Percentiles rank a stretch among this genome's conserved stretches.
These are phyloP conservation scores for Taiozyma sp. DNA, from an alignment of 1,139 yeast genomes.

Conservation along the genomic window DNA sequence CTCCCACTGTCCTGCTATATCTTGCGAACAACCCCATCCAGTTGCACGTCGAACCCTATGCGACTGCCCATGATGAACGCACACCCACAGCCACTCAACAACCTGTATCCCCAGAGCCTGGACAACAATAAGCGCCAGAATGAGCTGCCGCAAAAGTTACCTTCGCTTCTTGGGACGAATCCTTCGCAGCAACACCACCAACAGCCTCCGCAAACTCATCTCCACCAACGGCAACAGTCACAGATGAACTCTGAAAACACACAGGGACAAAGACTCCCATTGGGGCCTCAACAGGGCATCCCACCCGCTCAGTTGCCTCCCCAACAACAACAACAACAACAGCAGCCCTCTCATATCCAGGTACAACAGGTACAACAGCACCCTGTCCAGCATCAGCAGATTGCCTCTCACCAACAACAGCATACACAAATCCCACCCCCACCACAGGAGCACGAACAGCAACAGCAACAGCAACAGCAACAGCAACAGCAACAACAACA, in stretches of 20 bases:
- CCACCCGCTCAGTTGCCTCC: background rate
- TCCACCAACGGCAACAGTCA: background rate
- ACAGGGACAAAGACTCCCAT: background rate
- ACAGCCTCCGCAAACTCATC: background rate
- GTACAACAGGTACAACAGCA: background rate
- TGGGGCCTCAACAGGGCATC: background rate
- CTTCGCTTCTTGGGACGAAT: background rate
- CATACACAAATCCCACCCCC: background rate
- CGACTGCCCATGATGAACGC: background rate
- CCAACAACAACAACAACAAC: background rate
- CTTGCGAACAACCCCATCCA: background rate
- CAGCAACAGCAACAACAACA: background rate
- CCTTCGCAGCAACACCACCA: background rate
- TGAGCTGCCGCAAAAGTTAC: background rate
- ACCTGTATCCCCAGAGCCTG: background rate
- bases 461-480: background rate
- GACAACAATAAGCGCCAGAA: background rate
- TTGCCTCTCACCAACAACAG: background rate
- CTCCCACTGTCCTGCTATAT: background rate
- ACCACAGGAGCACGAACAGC: background rate
- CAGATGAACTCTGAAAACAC: background rate
- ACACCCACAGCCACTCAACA: background rate
- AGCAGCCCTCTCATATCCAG: background rate
- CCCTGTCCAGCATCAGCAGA: background rate
- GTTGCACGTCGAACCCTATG: background rate